phyloP scores from a whole-genome alignment of 805 yeast species.

The Helenozyma rhizophorensis region DNA sequence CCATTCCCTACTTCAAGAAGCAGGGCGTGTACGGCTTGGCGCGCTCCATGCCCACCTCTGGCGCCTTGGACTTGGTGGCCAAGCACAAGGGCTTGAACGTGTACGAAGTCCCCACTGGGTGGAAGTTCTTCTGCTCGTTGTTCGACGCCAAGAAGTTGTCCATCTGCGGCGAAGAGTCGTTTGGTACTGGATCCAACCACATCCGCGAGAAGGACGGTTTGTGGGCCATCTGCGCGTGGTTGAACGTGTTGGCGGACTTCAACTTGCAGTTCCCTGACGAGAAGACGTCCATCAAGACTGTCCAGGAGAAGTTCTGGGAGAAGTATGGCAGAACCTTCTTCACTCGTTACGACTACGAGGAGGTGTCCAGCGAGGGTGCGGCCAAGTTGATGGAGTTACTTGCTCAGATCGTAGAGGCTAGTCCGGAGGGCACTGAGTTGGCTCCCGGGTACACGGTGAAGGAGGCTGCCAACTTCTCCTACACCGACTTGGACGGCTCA shows the following conservation, averaged over 20 bases:
- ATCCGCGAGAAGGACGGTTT: slow-evolving; percentile 96
- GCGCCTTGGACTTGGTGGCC: slow-evolving; percentile 91
- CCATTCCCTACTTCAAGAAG: slow-evolving; percentile 85
- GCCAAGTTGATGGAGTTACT: slow-evolving; percentile 53
- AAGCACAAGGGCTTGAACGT: slow-evolving; percentile 63
- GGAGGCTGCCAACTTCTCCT: slow-evolving; percentile 84
- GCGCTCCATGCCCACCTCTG: slow-evolving; percentile 95
- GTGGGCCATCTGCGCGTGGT: slow-evolving; percentile 98
- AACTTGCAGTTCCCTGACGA: slow-evolving; percentile 54
- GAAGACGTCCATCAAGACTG: slow-evolving; percentile 64
- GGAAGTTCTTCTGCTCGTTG: slow-evolving; percentile 96
- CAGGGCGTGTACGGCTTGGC: slow-evolving; percentile 91
- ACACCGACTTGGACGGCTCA: slow-evolving; percentile 92
- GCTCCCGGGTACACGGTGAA: slow-evolving; percentile 49
- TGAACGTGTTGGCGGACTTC: slow-evolving; percentile 87
- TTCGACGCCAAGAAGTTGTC: slow-evolving; percentile 91
- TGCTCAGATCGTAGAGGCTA: slow-evolving; percentile 24
- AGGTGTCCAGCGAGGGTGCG: slow-evolving; percentile 75
- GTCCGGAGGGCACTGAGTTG: slow-evolving; percentile 44
- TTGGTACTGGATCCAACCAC: slow-evolving; percentile 97
- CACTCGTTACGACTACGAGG: slow-evolving; percentile 92
- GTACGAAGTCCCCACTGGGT: slow-evolving; percentile 97
- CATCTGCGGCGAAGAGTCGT: slow-evolving; percentile 97
- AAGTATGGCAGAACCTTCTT: slow-evolving; percentile 96
- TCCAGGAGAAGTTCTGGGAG: slow-evolving; percentile 83